Conservation (phyloP, 2,329 filamentous ascomycete species). For the Verticillium tricorpus region DNA sequence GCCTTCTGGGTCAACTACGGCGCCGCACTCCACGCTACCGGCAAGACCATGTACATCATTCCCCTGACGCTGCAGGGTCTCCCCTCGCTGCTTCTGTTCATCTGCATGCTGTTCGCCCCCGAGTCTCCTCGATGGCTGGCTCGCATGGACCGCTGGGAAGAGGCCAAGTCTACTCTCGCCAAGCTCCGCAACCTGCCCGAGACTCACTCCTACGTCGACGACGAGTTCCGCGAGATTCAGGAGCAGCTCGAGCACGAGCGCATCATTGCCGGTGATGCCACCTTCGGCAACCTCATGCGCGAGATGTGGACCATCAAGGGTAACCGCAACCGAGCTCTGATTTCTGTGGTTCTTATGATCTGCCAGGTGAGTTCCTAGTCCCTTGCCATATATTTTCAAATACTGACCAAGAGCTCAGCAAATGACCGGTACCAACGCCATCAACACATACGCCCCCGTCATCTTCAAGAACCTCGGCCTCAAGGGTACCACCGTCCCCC, state of each 20-base stretch:
- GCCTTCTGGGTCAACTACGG: conserved; percentile 49
- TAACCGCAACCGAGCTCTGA: conserved; percentile 53
- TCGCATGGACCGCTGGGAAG: conserved; percentile 60
- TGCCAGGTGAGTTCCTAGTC: conserved; percentile 40
- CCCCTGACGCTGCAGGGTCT: conserved; percentile 61
- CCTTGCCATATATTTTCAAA: neutral
- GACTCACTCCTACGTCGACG: conserved; percentile 49
- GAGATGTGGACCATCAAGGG: conserved; percentile 55
- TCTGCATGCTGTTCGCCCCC: conserved; percentile 57
- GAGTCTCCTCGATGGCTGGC: conserved; percentile 64
- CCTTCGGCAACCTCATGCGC: conserved; percentile 47
- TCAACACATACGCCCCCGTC: conserved; percentile 33
- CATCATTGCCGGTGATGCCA: conserved; percentile 39
- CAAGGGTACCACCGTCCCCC: conserved; percentile 42
- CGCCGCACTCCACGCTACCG: conserved; percentile 27
- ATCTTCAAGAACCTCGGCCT: conserved; percentile 29
- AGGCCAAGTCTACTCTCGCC: conserved; percentile 49
- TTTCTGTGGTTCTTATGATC: conserved; percentile 52
- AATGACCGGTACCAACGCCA: conserved; percentile 47
- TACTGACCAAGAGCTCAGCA: conserved; percentile 26
- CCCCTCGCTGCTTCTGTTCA: conserved; percentile 54
- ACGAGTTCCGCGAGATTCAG: conserved; percentile 52
- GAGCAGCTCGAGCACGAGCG: conserved; percentile 53
- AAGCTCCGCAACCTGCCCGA: conserved; percentile 50
- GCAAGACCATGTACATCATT: conserved; percentile 24